Conservation (phyloP, 116 monocot species). For the Zostera marina region DNA sequence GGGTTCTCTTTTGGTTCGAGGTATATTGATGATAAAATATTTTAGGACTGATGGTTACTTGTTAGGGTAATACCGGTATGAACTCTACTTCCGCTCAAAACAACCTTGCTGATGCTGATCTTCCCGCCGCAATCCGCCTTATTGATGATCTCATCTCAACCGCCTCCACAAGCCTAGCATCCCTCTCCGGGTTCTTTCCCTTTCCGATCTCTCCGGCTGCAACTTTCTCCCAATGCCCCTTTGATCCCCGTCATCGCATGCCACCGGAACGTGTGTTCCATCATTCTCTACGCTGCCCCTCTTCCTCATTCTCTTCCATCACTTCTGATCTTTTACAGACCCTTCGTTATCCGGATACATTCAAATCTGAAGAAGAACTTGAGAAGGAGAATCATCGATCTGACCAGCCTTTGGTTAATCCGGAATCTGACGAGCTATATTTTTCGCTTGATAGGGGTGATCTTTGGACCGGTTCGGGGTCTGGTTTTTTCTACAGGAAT, state of each 20-base stretch:
- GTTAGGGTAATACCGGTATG: background rate
- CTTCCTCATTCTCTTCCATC: background rate
- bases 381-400: conserved; percentile 12
- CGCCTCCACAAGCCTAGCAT: conserved; percentile 25
- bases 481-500: conserved; percentile 52
- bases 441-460: conserved; percentile 46
- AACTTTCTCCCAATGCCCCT: conserved; percentile 30
- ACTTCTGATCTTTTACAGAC: conserved; percentile 11
- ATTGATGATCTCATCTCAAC: conserved; percentile 15
- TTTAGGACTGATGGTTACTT: no score
- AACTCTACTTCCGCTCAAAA: conserved; percentile 1
- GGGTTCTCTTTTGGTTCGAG: no score
- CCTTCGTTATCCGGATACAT: conserved; percentile 25
- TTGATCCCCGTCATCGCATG: conserved; percentile 37
- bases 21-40: no score
- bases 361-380: conserved; percentile 21
- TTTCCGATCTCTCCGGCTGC: background rate
- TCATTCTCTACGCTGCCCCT: conserved; percentile 37
- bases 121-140: conserved; percentile 26
- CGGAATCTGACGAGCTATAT: conserved; percentile 43
- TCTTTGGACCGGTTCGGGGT: conserved; percentile 1
- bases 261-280: conserved; percentile 66
- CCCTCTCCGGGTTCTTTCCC: conserved; percentile 20
- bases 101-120: conserved; percentile 7
- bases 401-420: conserved; percentile 7